Base-by-base conservation (phyloP, 2,329 filamentous ascomycete genomes). In the Mycocentrospora acerina region DNA sequence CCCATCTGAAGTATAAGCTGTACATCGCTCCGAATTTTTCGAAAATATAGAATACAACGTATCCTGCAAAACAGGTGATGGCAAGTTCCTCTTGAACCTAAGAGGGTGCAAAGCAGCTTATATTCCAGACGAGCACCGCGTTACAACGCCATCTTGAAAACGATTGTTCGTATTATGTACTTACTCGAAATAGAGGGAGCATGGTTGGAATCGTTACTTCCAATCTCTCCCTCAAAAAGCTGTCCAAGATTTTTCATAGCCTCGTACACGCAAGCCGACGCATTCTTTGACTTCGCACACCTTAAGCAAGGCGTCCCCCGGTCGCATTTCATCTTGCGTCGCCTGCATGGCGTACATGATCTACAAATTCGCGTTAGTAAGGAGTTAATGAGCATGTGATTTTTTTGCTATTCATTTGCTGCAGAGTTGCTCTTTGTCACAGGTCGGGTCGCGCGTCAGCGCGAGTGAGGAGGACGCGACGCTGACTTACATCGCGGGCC, bases 321-420 rank as follows among this genome's bases (percentile, higher is more conserved):
- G 53, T 85, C 77, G 54, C 81, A 85, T 31, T 75, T 73, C 42
- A 84, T 77, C 60, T 85, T 85, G 27, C 80, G 77, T 38, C 66
- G 73, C 29, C 81, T 71, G 53, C 82, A 85, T 28, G 79, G 69
- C 48, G 73, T 66, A 56, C 80, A 83, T 2, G 80, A 73, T 12
- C 73, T 79, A 22, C 19, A 9, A 9, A 5, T 22, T 9, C 9
- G 19, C 19, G 9, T 22, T 22, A 32, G 22, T 30, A n/a, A 25
- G 30, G 19, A 18, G n/a, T 38, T 33, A 39, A 52, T 33, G 52
- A 46, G 27, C 15, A 2, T 30, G 7, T 4, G 8, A 9, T 22
- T 3, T 4, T 32, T 4, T 4, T 28, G 10, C 9, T 6, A 22
- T 22, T 5, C 15, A 9, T 30, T 13, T 1, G 15, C 27, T 17